phyloP scores from a whole-genome alignment of 2,329 filamentous ascomycete species.

The Fusarium paranaense region DNA sequence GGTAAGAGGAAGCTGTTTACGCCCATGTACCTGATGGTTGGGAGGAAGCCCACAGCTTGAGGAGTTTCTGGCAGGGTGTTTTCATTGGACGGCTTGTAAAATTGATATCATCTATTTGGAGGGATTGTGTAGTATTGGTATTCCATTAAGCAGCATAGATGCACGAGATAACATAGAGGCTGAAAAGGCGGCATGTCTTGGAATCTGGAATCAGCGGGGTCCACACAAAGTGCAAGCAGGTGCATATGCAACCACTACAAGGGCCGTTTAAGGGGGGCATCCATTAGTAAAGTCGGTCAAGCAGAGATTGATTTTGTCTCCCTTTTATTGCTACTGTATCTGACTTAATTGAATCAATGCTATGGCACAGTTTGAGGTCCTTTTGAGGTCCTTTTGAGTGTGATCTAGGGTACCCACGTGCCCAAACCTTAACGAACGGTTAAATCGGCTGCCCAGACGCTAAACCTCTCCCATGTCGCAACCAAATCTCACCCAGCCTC shows the following conservation, averaged over 20 bases:
- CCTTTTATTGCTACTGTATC: not conserved
- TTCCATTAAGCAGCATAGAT: not conserved
- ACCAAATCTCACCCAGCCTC: constrained; percentile 33
- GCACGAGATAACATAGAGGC: not conserved
- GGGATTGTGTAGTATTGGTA: not conserved
- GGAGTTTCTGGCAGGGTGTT: not conserved
- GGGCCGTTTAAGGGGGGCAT: not conserved
- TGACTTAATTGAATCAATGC: not conserved
- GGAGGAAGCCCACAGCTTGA: constrained; percentile 73
- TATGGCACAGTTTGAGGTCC: not conserved
- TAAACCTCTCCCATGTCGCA: not conserved
- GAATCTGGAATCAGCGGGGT: not conserved
- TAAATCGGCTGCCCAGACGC: not conserved
- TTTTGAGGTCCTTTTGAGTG: not conserved
- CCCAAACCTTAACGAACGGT: not conserved
- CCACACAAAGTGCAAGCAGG: not conserved
- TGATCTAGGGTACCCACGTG: not conserved
- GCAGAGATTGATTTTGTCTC: not conserved
- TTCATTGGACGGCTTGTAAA: not conserved
- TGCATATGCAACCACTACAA: not conserved
- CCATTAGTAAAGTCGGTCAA: not conserved
- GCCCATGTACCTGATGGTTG: constrained; percentile 96
- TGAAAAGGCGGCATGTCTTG: not conserved
- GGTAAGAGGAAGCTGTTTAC: constrained; percentile 89
- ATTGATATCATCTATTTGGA: not conserved